These are phyloP conservation scores for Lodderomyces elongisporus DNA, from an alignment of 1,139 yeast species.

Conservation along the genomic window DNA sequence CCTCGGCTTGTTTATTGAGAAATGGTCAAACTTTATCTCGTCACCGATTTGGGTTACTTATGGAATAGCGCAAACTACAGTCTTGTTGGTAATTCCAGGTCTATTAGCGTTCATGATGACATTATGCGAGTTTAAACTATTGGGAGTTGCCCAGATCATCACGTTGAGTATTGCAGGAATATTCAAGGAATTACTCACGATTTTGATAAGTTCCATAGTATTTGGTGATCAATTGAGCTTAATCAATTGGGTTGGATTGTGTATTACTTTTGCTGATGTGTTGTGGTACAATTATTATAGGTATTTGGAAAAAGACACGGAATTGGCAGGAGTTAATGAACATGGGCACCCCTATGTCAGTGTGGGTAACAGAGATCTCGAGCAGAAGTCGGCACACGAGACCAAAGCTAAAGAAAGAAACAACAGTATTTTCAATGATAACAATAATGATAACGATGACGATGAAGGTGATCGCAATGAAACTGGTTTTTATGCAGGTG, in stretches of 20 bases:
- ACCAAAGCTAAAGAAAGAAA: no score
- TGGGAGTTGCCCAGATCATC: constrained; percentile 77
- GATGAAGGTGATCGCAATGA: no score
- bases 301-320: constrained; percentile 21
- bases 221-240: constrained; percentile 69
- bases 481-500: no score
- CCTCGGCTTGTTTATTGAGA: constrained; percentile 64
- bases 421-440: constrained; percentile 1
- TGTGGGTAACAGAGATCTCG: no score
- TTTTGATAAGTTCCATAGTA: constrained; percentile 61
- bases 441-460: not conserved
- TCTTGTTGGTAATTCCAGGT: constrained; percentile 74
- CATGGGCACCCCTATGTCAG: no score
- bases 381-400: no score
- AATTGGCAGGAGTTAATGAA: not conserved
- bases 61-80: constrained; percentile 51
- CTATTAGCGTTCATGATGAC: constrained; percentile 87
- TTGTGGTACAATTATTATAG: constrained; percentile 75
- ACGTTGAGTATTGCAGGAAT: constrained; percentile 90
- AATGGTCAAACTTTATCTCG: constrained; percentile 45
- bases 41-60: constrained; percentile 61
- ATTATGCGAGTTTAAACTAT: constrained; percentile 75
- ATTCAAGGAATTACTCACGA: constrained; percentile 84
- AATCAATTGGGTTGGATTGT: constrained; percentile 70
- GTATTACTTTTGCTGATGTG: constrained; percentile 72